phyloP scores from a whole-genome alignment of 1,284 basidiomycete genomes.

The Pseudozyma flocculosa region DNA sequence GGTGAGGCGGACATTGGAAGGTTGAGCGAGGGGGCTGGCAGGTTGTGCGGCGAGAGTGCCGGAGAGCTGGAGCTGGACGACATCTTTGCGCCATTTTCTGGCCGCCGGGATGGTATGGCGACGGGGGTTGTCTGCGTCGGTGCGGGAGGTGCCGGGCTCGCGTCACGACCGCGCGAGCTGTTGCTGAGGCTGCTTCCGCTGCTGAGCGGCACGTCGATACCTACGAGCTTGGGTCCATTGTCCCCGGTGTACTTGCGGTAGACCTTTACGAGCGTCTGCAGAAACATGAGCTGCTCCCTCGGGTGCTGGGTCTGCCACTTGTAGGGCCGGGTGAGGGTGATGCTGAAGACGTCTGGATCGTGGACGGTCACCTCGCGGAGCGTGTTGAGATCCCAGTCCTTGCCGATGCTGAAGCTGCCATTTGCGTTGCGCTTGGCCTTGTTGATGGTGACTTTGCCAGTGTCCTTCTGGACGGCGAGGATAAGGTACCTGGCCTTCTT shows the following conservation, averaged over 20 bases:
- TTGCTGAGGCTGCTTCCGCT: background rate
- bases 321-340: slow-evolving; percentile 49
- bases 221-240: slow-evolving; percentile 28
- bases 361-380: slow-evolving; percentile 76
- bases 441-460: slow-evolving; percentile 61
- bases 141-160: too few species aligned
- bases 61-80: background rate
- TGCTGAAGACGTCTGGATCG: slow-evolving; percentile 45
- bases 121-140: too few species aligned
- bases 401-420: slow-evolving; percentile 92
- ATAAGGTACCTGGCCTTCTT: slow-evolving; percentile 55
- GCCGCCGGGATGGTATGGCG: too few species aligned
- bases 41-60: background rate
- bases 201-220: slow-evolving; percentile 25
- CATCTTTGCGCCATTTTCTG: background rate
- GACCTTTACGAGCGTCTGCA: slow-evolving; percentile 44
- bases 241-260: slow-evolving; percentile 47
- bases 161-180: too few species aligned
- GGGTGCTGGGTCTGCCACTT: slow-evolving; percentile 52
- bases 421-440: slow-evolving; percentile 96
- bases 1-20: background rate
- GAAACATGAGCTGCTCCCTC: slow-evolving; percentile 45
- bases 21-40: background rate
- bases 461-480: slow-evolving; percentile 43
- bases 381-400: slow-evolving; percentile 88